These are phyloP conservation scores for Citrullus colocynthis DNA, from an alignment of 306 rosid genomes.

Conservation along the genomic window DNA sequence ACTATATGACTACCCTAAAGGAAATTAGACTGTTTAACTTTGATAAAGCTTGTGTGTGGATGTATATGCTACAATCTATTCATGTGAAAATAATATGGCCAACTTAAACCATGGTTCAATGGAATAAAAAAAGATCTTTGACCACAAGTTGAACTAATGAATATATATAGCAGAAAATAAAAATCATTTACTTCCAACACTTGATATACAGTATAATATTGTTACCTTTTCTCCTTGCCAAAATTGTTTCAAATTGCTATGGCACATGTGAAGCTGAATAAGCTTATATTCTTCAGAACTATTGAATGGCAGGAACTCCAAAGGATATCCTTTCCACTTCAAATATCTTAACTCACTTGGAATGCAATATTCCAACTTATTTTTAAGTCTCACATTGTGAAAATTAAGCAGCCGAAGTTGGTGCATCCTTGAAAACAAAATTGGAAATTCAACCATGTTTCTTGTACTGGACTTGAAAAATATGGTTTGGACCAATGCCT, in stretches of 20 bases:
- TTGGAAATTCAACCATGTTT: neutral
- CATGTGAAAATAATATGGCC: no score
- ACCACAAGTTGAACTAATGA: no score
- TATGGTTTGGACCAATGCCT: slow-evolving; percentile 4
- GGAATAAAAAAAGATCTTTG: no score
- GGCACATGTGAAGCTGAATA: slow-evolving; percentile 2
- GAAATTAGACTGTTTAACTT: no score
- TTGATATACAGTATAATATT: neutral
- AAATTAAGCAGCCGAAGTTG: slow-evolving; percentile 10
- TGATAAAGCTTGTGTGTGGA: no score
- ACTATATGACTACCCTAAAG: no score
- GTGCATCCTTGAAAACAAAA: slow-evolving; percentile 15
- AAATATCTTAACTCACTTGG: slow-evolving; percentile 7
- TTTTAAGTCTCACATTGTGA: neutral
- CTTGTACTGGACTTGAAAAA: neutral
- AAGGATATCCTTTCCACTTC: slow-evolving; percentile 10
- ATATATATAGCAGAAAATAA: no score
- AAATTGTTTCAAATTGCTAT: slow-evolving; percentile 1
- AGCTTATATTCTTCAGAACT: neutral
- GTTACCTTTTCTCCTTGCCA: slow-evolving; percentile 7
- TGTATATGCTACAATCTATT: no score
- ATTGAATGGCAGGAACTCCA: neutral
- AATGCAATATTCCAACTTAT: neutral
- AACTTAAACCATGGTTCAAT: no score
- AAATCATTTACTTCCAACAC: no score